Evolutionary conservation across 345 rosid genomes (phyloP).

Genomic region (Schrenkiella parvula): DNA sequence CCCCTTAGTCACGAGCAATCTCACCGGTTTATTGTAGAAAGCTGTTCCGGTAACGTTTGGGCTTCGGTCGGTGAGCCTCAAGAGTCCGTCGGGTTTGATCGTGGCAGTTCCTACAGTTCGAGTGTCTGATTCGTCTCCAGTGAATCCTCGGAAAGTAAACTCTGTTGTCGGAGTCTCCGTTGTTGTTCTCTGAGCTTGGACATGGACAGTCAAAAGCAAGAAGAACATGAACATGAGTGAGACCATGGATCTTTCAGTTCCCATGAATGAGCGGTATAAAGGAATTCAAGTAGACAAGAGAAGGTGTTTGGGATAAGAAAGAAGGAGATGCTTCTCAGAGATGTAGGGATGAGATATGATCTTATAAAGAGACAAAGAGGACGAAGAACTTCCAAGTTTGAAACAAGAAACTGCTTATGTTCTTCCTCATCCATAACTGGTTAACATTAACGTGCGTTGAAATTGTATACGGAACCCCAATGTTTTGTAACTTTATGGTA

Average conservation of each 20-base stretch:
- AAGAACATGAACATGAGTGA: neutral
- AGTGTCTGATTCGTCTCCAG: neutral
- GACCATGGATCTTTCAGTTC: neutral
- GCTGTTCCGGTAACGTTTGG: conserved; percentile 13
- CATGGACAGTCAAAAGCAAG: conserved; percentile 5
- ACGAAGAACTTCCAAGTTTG: neutral
- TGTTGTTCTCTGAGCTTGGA: conserved; percentile 11
- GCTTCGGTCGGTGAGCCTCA: conserved; percentile 25
- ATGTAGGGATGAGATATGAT: neutral
- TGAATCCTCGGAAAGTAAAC: conserved; percentile 26
- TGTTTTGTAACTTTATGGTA: neutral
- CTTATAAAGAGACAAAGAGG: neutral
- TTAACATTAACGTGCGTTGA: conserved; percentile 6
- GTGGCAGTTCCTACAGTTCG: neutral
- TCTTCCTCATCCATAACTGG: neutral
- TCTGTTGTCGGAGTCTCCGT: conserved; percentile 4
- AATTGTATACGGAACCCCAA: neutral
- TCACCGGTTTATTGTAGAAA: conserved; percentile 26
- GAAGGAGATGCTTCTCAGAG: neutral
- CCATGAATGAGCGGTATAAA: conserved; percentile 1
- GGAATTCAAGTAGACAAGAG: neutral
- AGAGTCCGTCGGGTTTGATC: conserved; percentile 20
- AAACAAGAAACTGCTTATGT: neutral
- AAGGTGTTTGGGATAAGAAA: neutral
- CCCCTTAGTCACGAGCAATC: neutral